Conservation (phyloP, 2,329 filamentous ascomycete genomes). For the Colletotrichum liriopes region DNA sequence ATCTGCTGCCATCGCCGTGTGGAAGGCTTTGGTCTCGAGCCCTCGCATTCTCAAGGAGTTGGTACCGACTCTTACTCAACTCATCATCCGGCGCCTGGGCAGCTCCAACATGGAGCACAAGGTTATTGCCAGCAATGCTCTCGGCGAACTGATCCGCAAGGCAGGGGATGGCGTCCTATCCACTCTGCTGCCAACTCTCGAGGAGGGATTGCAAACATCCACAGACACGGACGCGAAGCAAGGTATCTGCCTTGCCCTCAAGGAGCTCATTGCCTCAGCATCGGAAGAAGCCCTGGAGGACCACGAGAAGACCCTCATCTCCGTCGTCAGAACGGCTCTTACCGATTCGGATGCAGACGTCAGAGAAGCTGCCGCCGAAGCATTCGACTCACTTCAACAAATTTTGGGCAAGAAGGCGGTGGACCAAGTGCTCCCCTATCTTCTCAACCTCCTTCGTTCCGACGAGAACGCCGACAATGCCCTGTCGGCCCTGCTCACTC, state of each 20-base stretch:
- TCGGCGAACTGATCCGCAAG: conserved; percentile 97
- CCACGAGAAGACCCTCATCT: conserved; percentile 95
- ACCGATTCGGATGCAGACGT: conserved; percentile 93
- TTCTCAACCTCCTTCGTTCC: conserved; percentile 89
- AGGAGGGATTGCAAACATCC: conserved; percentile 89
- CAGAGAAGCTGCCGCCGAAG: conserved; percentile 94
- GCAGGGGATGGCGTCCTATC: conserved; percentile 94
- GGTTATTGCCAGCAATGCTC: conserved; percentile 96
- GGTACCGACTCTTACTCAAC: conserved; percentile 92
- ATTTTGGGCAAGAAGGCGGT: conserved; percentile 95
- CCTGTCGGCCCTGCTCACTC: conserved; percentile 89
- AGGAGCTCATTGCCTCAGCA: conserved; percentile 92
- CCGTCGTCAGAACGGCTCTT: conserved; percentile 92
- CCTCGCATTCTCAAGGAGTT: conserved; percentile 95
- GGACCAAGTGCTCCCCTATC: conserved; percentile 93
- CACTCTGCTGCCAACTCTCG: conserved; percentile 89
- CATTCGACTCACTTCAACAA: conserved; percentile 95
- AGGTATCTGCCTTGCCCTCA: conserved; percentile 96
- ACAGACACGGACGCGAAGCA: conserved; percentile 95
- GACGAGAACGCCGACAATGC: conserved; percentile 93
- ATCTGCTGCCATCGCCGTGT: conserved; percentile 90
- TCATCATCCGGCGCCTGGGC: conserved; percentile 93
- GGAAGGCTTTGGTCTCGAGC: conserved; percentile 96
- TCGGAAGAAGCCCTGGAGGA: conserved; percentile 91
- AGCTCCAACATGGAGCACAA: conserved; percentile 99